A percentile compares a stretch with the other conserved stretches of the same genome.
These are phyloP conservation scores for Nemania abortiva DNA, from an alignment of 2,329 filamentous ascomycete genomes.

Conservation along the genomic window DNA sequence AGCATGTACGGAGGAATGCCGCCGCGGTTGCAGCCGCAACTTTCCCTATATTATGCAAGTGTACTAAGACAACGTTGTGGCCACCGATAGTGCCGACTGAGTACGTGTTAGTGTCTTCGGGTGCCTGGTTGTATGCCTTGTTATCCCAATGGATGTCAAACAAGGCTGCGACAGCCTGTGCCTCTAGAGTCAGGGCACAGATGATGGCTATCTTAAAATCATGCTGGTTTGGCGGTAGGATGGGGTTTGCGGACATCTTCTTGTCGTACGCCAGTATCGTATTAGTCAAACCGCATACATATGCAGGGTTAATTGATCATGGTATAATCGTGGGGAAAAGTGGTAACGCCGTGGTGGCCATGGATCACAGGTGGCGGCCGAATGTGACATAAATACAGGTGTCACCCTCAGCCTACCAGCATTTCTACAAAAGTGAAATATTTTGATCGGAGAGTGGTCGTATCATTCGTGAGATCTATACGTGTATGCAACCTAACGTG, in stretches of 20 bases:
- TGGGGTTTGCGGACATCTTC: neutral
- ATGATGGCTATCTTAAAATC: constrained; percentile 17
- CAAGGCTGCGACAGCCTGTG: neutral
- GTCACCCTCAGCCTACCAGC: too few species aligned
- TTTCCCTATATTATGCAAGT: constrained; percentile 14
- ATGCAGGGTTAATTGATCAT: neutral
- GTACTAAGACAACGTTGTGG: constrained; percentile 21
- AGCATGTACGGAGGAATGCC: neutral
- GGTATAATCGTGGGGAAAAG: too few species aligned
- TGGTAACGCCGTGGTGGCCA: too few species aligned
- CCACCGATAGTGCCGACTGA: constrained; percentile 5
- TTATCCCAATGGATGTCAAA: constrained; percentile 17
- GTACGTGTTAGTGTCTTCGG: constrained; percentile 18
- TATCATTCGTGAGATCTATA: too few species aligned
- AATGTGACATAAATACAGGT: too few species aligned
- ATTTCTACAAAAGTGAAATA: too few species aligned
- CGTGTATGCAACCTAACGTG: too few species aligned
- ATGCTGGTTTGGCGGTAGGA: neutral
- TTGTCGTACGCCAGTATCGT: neutral
- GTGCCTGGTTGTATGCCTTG: neutral
- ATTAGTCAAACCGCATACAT: neutral
- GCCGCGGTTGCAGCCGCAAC: constrained; percentile 7
- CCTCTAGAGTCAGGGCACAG: constrained; percentile 21
- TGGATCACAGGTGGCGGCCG: too few species aligned
- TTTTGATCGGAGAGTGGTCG: too few species aligned